These are phyloP conservation scores for Penicillium sp. DNA, from an alignment of 2,329 filamentous ascomycete species.

Conservation along the genomic window DNA sequence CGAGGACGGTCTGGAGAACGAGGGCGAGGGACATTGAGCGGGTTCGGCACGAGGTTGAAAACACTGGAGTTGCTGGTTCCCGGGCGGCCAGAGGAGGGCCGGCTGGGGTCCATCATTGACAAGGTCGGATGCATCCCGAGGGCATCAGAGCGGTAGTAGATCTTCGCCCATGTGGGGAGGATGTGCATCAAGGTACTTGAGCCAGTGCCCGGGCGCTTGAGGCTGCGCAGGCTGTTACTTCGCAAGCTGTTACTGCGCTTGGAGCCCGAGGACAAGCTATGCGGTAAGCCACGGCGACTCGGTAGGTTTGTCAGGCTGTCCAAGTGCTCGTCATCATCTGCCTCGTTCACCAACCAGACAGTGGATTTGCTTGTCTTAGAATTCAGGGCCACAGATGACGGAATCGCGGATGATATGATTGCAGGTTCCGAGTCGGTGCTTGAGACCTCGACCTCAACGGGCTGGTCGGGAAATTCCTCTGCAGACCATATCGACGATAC, in stretches of 20 bases:
- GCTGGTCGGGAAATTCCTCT: constrained; percentile 30
- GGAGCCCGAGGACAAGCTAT: constrained; percentile 47
- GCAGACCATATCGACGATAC: constrained; percentile 46
- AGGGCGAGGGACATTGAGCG: constrained; percentile 26
- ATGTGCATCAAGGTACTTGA: constrained; percentile 46
- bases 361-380: constrained; percentile 29
- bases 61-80: constrained; percentile 32
- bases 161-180: constrained; percentile 52
- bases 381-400: constrained; percentile 25
- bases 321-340: constrained; percentile 34
- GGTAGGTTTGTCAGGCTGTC: constrained; percentile 40
- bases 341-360: constrained; percentile 36
- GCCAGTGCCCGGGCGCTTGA: constrained; percentile 42
- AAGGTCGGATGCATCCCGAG: constrained; percentile 51
- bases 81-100: constrained; percentile 30
- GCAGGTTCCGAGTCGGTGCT: constrained; percentile 23
- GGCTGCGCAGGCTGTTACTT: constrained; percentile 34
- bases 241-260: constrained; percentile 37
- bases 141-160: constrained; percentile 71
- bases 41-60: constrained; percentile 31
- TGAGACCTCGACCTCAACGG: constrained; percentile 20
- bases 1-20: constrained; percentile 15
- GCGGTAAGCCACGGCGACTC: constrained; percentile 32
- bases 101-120: constrained; percentile 33
- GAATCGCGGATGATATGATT: constrained; percentile 23